phyloP scores from a whole-genome alignment of 306 rosid genomes.

The Oemleria cerasiformis region DNA sequence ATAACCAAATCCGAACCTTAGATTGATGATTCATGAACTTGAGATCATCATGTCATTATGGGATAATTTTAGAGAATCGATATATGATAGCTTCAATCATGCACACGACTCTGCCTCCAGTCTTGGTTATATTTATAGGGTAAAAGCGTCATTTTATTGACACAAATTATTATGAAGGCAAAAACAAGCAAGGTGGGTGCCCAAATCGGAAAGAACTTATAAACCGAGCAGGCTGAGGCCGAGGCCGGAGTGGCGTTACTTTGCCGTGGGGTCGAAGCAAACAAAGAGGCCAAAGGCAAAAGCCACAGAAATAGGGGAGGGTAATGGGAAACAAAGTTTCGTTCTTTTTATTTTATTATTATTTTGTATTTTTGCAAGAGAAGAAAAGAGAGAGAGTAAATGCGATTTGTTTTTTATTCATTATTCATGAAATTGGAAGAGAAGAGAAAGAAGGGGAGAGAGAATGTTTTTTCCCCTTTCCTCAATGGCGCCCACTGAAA shows the following conservation, averaged over 20 bases:
- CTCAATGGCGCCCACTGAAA: constrained; percentile 22
- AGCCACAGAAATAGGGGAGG: background rate
- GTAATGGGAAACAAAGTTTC: no score
- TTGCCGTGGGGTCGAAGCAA: constrained; percentile 30
- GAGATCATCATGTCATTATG: background rate
- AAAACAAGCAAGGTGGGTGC: background rate
- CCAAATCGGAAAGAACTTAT: background rate
- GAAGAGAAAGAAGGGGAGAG: background rate
- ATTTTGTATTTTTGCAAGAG: background rate
- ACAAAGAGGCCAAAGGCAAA: background rate
- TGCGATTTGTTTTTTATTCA: constrained; percentile 28
- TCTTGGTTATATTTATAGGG: background rate
- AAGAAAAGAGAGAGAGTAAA: constrained; percentile 3
- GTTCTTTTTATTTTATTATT: background rate
- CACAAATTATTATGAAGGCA: no score
- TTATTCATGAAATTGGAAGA: background rate
- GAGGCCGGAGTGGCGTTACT: background rate
- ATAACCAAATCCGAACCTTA: background rate
- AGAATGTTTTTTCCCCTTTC: background rate
- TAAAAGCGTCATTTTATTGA: background rate
- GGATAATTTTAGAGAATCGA: background rate
- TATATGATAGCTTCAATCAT: no score
- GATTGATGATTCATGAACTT: background rate
- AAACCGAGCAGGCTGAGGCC: background rate
- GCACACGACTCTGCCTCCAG: no score